These are phyloP conservation scores for Cylindrodendrum hubeiense DNA, from an alignment of 2,329 filamentous ascomycete genomes.

Conservation along the genomic window DNA sequence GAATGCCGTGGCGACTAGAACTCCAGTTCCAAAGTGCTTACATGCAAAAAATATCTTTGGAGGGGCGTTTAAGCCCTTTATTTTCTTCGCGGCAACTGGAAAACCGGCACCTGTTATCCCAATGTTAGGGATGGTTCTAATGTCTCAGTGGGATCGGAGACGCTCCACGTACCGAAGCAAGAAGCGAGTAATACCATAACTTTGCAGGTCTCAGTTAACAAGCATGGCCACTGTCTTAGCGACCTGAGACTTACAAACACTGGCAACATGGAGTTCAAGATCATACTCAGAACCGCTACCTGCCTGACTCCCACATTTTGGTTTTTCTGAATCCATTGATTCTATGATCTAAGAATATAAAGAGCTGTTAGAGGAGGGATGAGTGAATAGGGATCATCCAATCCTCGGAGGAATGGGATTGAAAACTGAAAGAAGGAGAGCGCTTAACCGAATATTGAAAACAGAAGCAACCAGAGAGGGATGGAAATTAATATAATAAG, in stretches of 20 bases:
- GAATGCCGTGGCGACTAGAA: constrained; percentile 79
- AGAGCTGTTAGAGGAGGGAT: background rate
- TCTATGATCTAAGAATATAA: background rate
- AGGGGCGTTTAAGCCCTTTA: constrained; percentile 69
- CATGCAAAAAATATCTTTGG: constrained; percentile 70
- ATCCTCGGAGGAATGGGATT: background rate
- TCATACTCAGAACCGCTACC: constrained; percentile 41
- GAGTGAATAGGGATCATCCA: background rate
- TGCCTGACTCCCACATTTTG: constrained; percentile 42
- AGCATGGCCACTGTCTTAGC: background rate
- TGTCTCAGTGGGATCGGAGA: background rate
- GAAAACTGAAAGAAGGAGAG: background rate
- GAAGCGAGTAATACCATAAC: constrained; percentile 47
- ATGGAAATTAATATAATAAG: background rate
- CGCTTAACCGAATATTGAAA: background rate
- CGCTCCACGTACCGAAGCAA: constrained; percentile 33
- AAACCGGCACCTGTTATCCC: constrained; percentile 58
- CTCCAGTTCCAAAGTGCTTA: constrained; percentile 78
- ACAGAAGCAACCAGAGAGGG: background rate
- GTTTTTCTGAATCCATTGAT: constrained; percentile 32
- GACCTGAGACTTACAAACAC: constrained; percentile 43
- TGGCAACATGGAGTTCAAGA: constrained; percentile 44
- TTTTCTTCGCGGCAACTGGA: constrained; percentile 66
- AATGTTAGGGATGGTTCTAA: background rate
- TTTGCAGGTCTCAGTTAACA: background rate